Base-by-base conservation (phyloP, 306 rosid species). In the Echinosophora koreensis region DNA sequence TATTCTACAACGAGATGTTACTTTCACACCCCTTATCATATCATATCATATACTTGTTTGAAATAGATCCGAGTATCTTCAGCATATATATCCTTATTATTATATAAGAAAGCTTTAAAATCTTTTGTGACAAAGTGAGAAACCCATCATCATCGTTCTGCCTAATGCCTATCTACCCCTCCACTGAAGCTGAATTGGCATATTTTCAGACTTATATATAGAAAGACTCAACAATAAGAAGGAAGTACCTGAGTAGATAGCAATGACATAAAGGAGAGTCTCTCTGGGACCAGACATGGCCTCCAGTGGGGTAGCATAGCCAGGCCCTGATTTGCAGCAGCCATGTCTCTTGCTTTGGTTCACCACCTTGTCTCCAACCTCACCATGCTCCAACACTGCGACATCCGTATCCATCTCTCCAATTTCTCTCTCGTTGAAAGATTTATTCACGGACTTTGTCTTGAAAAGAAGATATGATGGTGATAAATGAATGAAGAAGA, bases 251-350 rank as follows among this genome's bases (percentile, higher is more conserved):
- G 96, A 28, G 83, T 92, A 90, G 79, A 90, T 61, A n/a, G 88
- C 81, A 28, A 92, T 90, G 70, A 92, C 93, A 69, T 92, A 92
- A 75, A 92, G 42, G 51, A 92, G 82, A 42, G 83, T 69, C 66
- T 92, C 97, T 80, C 72, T 85, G 9, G 97, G 93, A 73, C 96
- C 97, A 42, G 90, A 79, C 96, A 92, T 88, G 85, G 97, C 96
- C 13, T 80, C 85, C 28, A 87, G 80, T 0, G 97, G 97, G 6
- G 88, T 60, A 54, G 93, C 88, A 58, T 90, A 92, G 5, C 97
- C 96, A 0, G 97, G 97, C n/a, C 96, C 97, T 34, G 41, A 35
- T 62, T 47, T 65, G 71, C 90, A 86, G 74, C 93, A 87, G 0
- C 38, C 71, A 8, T 54, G 58, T 5, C 17, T 42, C 63, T 59